phyloP scores from a whole-genome alignment of 495 filamentous ascomycete genomes.

The Bombardia bombarda region DNA sequence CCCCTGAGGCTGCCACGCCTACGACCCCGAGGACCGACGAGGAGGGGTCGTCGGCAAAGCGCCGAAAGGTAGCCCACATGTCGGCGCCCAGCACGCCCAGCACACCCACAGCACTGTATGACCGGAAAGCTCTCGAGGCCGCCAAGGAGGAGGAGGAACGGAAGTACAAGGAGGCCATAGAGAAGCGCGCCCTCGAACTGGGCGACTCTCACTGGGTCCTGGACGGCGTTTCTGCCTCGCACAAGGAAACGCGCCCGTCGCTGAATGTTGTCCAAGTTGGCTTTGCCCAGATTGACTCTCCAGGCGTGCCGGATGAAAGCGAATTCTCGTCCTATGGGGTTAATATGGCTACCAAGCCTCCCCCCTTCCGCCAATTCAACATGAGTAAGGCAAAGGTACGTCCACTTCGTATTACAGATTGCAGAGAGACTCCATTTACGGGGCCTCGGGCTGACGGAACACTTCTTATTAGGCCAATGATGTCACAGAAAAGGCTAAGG shows the following conservation, averaged over 20 bases:
- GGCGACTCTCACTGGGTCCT: slow-evolving; percentile 90
- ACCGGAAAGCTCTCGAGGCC: slow-evolving; percentile 50
- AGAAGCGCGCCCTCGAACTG: slow-evolving; percentile 60
- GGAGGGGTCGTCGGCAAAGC: slow-evolving; percentile 40
- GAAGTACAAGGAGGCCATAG: slow-evolving; percentile 62
- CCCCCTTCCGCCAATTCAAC: slow-evolving; percentile 30
- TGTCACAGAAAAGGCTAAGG: slow-evolving; percentile 9
- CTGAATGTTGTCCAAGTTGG: slow-evolving; percentile 41
- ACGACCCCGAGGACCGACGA: slow-evolving; percentile 31
- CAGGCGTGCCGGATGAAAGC: slow-evolving; percentile 2
- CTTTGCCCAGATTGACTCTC: slow-evolving; percentile 38
- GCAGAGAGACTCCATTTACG: background rate
- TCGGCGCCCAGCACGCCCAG: slow-evolving; percentile 9
- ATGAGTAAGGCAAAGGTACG: slow-evolving; percentile 31
- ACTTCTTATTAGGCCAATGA: background rate
- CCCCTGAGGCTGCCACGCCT: slow-evolving; percentile 40
- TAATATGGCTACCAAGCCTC: slow-evolving; percentile 3
- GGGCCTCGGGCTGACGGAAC: background rate
- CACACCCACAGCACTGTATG: slow-evolving; percentile 19
- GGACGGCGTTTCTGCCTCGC: slow-evolving; percentile 21
- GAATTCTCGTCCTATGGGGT: slow-evolving; percentile 4
- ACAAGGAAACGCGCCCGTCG: slow-evolving; percentile 17
- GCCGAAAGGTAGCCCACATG: slow-evolving; percentile 35
- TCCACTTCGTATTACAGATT: background rate
- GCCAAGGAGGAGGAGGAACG: slow-evolving; percentile 69